Evolutionary conservation across 176 grass and related monocot genomes (phyloP).

Genomic region (Lolium multiflorum): DNA sequence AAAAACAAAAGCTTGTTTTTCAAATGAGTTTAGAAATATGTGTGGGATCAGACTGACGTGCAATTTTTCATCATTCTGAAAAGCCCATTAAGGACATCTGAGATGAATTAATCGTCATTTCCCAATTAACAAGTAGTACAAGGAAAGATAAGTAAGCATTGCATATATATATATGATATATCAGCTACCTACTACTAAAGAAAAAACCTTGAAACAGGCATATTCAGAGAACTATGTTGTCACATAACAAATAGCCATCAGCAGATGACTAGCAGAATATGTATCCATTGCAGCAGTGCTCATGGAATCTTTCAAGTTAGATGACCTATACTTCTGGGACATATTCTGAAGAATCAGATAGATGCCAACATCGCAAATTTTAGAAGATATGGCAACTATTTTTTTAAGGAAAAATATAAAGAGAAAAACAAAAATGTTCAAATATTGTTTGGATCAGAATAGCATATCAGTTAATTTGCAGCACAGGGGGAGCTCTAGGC

Average conservation of each 20-base stretch:
- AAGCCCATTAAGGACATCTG: constrained; percentile 13
- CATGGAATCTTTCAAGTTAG: constrained; percentile 14
- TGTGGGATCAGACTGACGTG: constrained; percentile 66
- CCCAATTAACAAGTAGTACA: neutral
- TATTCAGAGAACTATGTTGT: neutral
- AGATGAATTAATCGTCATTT: constrained; percentile 23
- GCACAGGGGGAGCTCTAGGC: constrained; percentile 1
- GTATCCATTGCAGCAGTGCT: neutral
- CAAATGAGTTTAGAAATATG: neutral
- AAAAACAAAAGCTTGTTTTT: neutral
- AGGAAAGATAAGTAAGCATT: neutral
- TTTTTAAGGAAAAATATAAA: neutral
- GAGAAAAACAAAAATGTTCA: neutral
- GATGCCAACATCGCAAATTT: neutral
- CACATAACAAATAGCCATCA: neutral
- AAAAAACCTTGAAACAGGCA: neutral
- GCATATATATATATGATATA: too few relatives aligned
- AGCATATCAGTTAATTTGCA: constrained; percentile 45
- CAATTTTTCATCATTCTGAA: constrained; percentile 54
- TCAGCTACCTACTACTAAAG: neutral
- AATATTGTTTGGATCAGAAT: neutral
- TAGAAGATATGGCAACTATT: neutral
- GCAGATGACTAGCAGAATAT: neutral
- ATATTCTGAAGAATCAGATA: constrained; percentile 23
- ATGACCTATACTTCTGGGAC: neutral